These are phyloP conservation scores for Neurospora sp. DNA, from an alignment of 495 filamentous ascomycete genomes.

Conservation along the genomic window DNA sequence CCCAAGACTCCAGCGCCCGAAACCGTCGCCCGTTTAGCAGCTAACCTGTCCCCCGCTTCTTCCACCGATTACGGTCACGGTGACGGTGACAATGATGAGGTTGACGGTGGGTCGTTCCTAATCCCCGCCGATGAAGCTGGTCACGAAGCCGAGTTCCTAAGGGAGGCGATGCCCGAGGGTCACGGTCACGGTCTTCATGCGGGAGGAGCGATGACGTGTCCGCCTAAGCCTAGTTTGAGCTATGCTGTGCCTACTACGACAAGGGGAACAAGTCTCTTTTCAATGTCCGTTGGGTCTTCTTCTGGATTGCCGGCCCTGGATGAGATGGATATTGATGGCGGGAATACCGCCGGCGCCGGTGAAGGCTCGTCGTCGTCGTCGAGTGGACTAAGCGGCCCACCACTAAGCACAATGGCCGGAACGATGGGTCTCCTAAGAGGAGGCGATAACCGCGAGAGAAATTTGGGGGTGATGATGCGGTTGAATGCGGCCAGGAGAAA, in stretches of 20 bases:
- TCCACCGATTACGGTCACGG: conserved; percentile 4
- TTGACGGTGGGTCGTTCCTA: neutral
- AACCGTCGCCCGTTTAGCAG: conserved; percentile 30
- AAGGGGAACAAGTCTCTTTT: neutral
- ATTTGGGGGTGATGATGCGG: conserved; percentile 47
- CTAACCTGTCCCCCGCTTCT: conserved; percentile 28
- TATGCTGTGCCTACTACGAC: neutral
- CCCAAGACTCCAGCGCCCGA: conserved; percentile 46
- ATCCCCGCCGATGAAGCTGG: conserved; percentile 5
- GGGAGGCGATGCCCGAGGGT: conserved; percentile 46
- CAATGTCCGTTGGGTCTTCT: neutral
- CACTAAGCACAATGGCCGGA: neutral
- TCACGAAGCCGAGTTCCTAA: conserved; percentile 9
- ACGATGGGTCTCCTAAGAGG: conserved; percentile 16
- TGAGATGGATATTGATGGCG: neutral
- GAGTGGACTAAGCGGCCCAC: too few species aligned
- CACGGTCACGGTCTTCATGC: neutral
- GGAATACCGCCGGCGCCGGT: conserved; percentile 5
- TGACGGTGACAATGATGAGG: neutral
- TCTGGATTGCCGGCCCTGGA: neutral
- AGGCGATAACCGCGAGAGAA: conserved; percentile 22
- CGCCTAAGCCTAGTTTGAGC: conserved; percentile 44
- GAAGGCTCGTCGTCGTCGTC: neutral
- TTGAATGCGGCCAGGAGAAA: conserved; percentile 68
- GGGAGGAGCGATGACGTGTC: conserved; percentile 41